These are phyloP conservation scores for Trichoderma cornu-damae DNA, from an alignment of 2,329 filamentous ascomycete species.

Conservation along the genomic window DNA sequence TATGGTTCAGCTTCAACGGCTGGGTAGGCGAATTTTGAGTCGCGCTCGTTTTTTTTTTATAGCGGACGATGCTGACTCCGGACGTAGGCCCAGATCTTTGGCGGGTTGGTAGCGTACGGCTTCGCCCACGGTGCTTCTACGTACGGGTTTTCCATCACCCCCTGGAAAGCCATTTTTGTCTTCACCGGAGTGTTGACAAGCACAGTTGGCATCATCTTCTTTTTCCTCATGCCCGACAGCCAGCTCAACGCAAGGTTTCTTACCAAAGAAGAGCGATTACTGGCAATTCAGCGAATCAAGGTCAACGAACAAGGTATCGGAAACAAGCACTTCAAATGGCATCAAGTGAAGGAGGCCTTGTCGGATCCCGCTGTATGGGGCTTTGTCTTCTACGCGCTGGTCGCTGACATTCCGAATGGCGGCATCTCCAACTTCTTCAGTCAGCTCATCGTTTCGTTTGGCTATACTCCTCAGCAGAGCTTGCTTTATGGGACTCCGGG, in stretches of 20 bases:
- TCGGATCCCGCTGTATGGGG: constrained; percentile 16
- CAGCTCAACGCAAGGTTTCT: constrained; percentile 19
- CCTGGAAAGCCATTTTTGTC: constrained; percentile 19
- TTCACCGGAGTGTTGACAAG: constrained; percentile 16
- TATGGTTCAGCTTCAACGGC: constrained; percentile 20
- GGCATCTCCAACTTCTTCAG: constrained; percentile 35
- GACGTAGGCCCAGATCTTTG: constrained; percentile 15
- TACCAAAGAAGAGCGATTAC: constrained; percentile 12
- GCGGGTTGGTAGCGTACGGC: constrained; percentile 18
- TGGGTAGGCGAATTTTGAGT: constrained; percentile 1
- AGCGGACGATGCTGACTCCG: neutral
- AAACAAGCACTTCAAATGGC: constrained; percentile 61
- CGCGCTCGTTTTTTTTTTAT: neutral
- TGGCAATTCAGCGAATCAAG: constrained; percentile 44
- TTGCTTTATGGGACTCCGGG: constrained; percentile 61
- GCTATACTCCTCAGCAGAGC: constrained; percentile 57
- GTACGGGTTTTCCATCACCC: constrained; percentile 16
- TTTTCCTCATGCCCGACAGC: constrained; percentile 18
- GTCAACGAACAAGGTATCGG: constrained; percentile 63
- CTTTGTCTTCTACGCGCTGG: constrained; percentile 11
- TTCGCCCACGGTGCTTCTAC: constrained; percentile 14
- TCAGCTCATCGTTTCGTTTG: constrained; percentile 49
- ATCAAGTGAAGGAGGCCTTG: constrained; percentile 45
- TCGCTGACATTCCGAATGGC: constrained; percentile 19
- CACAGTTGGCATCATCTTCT: constrained; percentile 10